Evolutionary conservation across 106 monocot species (phyloP).

Genomic region (Phalaenopsis equestris): DNA sequence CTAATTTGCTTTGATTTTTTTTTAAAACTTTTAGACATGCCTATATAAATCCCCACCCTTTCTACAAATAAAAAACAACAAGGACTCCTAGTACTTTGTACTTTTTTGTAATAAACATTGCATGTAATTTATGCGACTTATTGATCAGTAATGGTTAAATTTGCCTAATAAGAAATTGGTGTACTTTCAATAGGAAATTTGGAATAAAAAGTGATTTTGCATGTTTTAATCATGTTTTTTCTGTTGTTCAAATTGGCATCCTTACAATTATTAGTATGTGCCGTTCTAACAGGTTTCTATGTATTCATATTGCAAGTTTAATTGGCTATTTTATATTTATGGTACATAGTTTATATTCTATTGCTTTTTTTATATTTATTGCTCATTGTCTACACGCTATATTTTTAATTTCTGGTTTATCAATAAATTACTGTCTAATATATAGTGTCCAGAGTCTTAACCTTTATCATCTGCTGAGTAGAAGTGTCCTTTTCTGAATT

Average conservation of each 20-base stretch:
- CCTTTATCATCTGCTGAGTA: not conserved
- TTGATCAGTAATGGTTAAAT: not conserved
- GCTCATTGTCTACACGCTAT: not conserved
- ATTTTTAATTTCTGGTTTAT: not conserved
- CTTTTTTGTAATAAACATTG: not conserved
- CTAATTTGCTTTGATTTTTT: too few relatives aligned
- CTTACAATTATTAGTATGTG: not conserved
- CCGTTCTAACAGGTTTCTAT: not conserved
- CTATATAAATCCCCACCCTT: too few relatives aligned
- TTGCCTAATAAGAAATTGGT: not conserved
- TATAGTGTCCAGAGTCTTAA: not conserved
- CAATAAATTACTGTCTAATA: not conserved
- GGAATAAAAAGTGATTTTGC: not conserved
- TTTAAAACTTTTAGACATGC: too few relatives aligned
- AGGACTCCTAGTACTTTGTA: not conserved
- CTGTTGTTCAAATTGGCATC: not conserved
- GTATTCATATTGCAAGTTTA: not conserved
- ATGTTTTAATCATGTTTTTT: not conserved
- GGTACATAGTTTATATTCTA: not conserved
- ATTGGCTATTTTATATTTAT: not conserved
- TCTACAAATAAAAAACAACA: too few relatives aligned
- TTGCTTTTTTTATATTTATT: not conserved
- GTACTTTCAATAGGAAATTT: not conserved
- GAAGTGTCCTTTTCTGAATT: not conserved
- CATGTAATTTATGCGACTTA: not conserved